Conservation (phyloP, 768 basidiomycete genomes). For the Pisolithus sp. region DNA sequence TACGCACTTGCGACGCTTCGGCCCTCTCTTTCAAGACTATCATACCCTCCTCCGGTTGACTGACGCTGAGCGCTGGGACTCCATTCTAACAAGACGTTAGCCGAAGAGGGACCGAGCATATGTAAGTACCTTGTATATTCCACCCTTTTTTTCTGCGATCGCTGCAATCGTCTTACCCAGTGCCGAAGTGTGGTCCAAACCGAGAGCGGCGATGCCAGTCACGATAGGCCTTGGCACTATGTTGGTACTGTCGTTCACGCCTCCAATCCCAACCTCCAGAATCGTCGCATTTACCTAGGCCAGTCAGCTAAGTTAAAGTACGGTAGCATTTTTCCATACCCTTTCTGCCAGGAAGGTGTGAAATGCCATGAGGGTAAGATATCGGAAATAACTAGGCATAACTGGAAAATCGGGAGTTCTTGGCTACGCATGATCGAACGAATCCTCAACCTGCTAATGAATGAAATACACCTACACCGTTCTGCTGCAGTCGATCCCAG, state of each 20-base stretch:
- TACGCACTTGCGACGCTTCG: constrained; percentile 52
- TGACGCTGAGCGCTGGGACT: constrained; percentile 82
- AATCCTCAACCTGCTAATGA: background rate
- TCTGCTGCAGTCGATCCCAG: constrained; percentile 79
- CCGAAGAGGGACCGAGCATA: background rate
- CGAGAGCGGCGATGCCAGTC: constrained; percentile 85
- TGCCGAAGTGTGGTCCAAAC: constrained; percentile 84
- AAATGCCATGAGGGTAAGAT: constrained; percentile 86
- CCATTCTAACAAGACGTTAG: constrained; percentile 42
- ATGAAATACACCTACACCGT: constrained; percentile 39
- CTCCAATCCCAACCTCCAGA: constrained; percentile 95
- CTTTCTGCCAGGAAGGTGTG: constrained; percentile 79
- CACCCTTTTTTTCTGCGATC: constrained; percentile 93
- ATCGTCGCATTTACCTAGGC: constrained; percentile 76
- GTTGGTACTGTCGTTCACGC: constrained; percentile 91
- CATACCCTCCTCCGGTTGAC: constrained; percentile 66
- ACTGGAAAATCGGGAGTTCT: constrained; percentile 40
- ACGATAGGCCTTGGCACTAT: constrained; percentile 87
- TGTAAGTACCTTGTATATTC: constrained; percentile 81
- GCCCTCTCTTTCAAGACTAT: constrained; percentile 62
- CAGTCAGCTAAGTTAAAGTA: background rate
- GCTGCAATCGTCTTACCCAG: constrained; percentile 84
- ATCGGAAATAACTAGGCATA: constrained; percentile 93
- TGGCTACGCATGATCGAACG: constrained; percentile 33
- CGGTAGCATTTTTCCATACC: constrained; percentile 23